These are phyloP conservation scores for Hymenotorrendiella dingleyae DNA, from an alignment of 2,329 filamentous ascomycete genomes.

Conservation along the genomic window DNA sequence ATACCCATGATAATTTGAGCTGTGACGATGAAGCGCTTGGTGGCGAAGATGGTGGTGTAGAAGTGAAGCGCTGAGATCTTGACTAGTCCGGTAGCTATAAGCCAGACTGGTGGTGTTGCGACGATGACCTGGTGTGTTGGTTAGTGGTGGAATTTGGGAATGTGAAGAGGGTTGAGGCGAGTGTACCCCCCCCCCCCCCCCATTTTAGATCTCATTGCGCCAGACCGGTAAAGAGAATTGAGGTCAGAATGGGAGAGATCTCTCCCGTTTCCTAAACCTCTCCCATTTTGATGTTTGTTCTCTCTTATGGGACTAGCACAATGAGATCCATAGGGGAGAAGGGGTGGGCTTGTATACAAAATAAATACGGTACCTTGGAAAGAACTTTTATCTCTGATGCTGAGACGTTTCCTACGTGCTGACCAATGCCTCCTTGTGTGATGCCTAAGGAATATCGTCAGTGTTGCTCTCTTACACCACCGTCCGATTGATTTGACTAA, in stretches of 20 bases:
- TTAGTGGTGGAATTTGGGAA: not conserved
- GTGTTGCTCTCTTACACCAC: too few relatives aligned
- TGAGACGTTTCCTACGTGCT: not conserved
- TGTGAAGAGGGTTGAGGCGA: too few relatives aligned
- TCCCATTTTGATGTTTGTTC: too few relatives aligned
- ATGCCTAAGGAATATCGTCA: conserved; percentile 1
- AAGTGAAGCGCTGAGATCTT: conserved; percentile 1
- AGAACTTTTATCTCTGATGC: not conserved
- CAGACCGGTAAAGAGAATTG: too few relatives aligned
- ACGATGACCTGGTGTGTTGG: not conserved
- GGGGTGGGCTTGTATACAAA: too few relatives aligned
- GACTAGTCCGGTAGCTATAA: not conserved
- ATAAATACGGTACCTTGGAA: not conserved
- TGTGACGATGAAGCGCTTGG: not conserved
- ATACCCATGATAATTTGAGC: not conserved
- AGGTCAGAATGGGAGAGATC: too few relatives aligned
- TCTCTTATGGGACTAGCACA: too few relatives aligned
- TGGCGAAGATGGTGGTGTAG: conserved; percentile 3
- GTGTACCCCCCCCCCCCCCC: too few relatives aligned
- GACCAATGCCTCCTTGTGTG: not conserved
- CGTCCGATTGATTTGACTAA: not conserved
- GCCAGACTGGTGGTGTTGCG: not conserved
- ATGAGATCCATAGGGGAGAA: too few relatives aligned
- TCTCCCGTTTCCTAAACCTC: too few relatives aligned
- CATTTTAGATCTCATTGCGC: too few relatives aligned